Conservation (phyloP, 495 filamentous ascomycete species). For the Terfezia claveryi region DNA sequence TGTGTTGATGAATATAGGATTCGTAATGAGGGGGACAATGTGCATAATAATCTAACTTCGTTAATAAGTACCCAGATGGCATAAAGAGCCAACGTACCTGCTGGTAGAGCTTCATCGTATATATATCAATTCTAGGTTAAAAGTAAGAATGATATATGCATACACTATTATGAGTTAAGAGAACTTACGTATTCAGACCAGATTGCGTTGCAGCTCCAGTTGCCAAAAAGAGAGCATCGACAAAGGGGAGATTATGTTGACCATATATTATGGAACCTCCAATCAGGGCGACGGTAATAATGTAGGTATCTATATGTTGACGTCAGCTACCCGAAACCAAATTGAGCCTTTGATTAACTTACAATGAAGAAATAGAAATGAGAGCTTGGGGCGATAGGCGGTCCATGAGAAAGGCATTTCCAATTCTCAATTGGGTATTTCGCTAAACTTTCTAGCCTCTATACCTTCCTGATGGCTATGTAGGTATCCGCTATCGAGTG, state of each 20-base stretch:
- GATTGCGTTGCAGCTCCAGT: conserved; percentile 70
- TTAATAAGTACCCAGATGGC: background rate
- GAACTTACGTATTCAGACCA: conserved; percentile 53
- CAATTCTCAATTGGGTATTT: background rate
- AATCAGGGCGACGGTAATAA: conserved; percentile 44
- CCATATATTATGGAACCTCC: conserved; percentile 57
- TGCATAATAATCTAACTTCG: conserved; percentile 36
- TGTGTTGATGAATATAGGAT: conserved; percentile 75
- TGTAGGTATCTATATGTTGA: conserved; percentile 43
- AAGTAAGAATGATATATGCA: conserved; percentile 5
- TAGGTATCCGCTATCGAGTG: no score
- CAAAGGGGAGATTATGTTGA: conserved; percentile 38
- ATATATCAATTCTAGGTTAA: conserved; percentile 39
- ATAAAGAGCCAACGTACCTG: conserved; percentile 24
- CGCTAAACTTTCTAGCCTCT: no score
- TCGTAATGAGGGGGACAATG: conserved; percentile 47
- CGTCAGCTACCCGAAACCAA: no score
- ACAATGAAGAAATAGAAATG: background rate
- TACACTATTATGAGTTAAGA: background rate
- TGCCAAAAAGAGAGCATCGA: conserved; percentile 75
- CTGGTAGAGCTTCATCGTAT: conserved; percentile 51
- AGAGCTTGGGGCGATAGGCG: background rate
- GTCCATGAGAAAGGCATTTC: background rate
- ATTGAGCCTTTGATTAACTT: background rate
- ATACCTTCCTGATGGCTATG: no score